These are phyloP conservation scores for Boletus rubropictus DNA, from an alignment of 768 basidiomycete species.

Conservation along the genomic window DNA sequence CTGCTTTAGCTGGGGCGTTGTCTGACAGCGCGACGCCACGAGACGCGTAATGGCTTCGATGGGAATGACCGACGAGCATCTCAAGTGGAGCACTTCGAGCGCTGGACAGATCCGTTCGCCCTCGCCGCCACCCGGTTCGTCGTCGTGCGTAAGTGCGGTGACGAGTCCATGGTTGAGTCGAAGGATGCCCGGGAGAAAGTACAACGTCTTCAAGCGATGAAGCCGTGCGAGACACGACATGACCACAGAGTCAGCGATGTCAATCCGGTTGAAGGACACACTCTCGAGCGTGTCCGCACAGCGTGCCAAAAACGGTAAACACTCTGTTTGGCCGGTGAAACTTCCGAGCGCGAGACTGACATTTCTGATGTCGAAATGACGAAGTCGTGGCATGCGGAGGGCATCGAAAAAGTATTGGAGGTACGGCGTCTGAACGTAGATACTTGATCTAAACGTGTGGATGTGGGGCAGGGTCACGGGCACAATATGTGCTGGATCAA, in stretches of 20 bases:
- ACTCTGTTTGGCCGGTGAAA: slow-evolving; percentile 24
- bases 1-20: slow-evolving; percentile 8
- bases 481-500: slow-evolving; percentile 7
- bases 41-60: slow-evolving; percentile 20
- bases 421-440: slow-evolving; percentile 27
- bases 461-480: slow-evolving; percentile 26
- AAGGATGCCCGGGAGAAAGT: slow-evolving; percentile 24
- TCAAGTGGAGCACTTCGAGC: slow-evolving; percentile 21
- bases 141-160: slow-evolving; percentile 15
- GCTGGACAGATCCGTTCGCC: slow-evolving; percentile 16
- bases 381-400: slow-evolving; percentile 21
- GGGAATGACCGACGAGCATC: slow-evolving; percentile 23
- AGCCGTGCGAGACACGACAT: slow-evolving; percentile 21
- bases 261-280: slow-evolving; percentile 19
- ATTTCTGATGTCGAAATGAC: slow-evolving; percentile 25
- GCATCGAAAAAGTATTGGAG: slow-evolving; percentile 23
- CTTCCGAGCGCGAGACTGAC: slow-evolving; percentile 27
- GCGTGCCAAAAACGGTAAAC: slow-evolving; percentile 21
- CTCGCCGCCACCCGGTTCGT: neutral
- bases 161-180: slow-evolving; percentile 30
- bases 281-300: slow-evolving; percentile 28
- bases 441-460: slow-evolving; percentile 23
- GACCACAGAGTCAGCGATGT: slow-evolving; percentile 18
- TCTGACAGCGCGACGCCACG: slow-evolving; percentile 21
- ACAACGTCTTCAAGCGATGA: slow-evolving; percentile 12